Base-by-base conservation (phyloP, 768 basidiomycete species). In the Kwoniella newhampshirensis region DNA sequence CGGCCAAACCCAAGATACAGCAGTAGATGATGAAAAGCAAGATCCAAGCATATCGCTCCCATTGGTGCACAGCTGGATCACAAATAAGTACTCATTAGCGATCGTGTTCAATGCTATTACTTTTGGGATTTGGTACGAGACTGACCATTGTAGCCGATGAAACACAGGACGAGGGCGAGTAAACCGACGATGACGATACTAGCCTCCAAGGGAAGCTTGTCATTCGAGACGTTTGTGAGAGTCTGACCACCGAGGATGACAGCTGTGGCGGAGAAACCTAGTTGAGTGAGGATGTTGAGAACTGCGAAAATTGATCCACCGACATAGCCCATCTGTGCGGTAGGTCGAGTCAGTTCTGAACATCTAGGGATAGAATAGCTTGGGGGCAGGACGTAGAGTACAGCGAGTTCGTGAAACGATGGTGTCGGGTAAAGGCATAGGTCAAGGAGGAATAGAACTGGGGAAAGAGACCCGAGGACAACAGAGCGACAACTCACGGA, bases 211-310 rank as follows among this genome's bases (percentile, higher is more conserved):
- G 81, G 78, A 3, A 83, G 77, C 0, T 78, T 78, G 8, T 75
- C 76, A 20, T 80, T 67, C 51, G 80, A 80, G 56, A 82, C 75
- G 11, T 80, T 80, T 4, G 80, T 78, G 8, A 48, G 78, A 0
- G 80, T 81, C 56, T 84, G 81, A 1, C 82, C 83, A 15, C 82
- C 82, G 1, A 82, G 77, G 49, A 84, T 82, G n/a, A 82, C 81
- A 15, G 79, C 77, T 0, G 77, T 79, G 18, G 78, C 77, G 15
- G 80, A 77, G 68, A 82, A 83, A 2, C 82, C 81, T n/a, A 82
- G 60, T 75, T 81, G 81, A 1, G 82, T 82, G 18, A 84, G 66
- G 61, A 83, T 82, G 63, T 84, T 84, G 4, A 84, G 68, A 48
- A 84, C 62, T 4, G 82, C 81, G 61, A 81, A 82, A 48, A 83